Evolutionary conservation across 1,139 yeast genomes (phyloP).

Genomic region (Magnusiomyces sp.): DNA sequence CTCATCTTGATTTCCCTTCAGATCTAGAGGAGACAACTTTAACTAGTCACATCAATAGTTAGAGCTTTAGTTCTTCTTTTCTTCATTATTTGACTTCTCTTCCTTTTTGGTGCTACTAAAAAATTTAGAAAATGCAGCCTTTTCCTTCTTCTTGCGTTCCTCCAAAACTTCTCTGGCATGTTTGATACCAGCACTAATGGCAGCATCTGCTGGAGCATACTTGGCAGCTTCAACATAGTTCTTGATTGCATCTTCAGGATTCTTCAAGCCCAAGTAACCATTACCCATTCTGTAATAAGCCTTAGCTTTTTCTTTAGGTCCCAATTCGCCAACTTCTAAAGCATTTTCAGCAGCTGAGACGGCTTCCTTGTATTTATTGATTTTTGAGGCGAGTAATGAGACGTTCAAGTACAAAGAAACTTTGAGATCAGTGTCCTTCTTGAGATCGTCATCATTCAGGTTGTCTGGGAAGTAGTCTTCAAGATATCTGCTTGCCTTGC

Average conservation of each 20-base stretch:
- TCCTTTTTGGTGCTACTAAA: conserved; percentile 29
- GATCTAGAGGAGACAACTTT: too few relatives aligned
- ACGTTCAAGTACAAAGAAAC: conserved; percentile 61
- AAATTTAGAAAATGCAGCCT: conserved; percentile 77
- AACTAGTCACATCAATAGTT: too few relatives aligned
- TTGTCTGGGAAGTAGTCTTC: conserved; percentile 60
- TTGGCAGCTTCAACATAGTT: conserved; percentile 59
- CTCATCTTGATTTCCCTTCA: too few relatives aligned
- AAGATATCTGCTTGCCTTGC: conserved; percentile 60
- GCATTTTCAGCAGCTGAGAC: conserved; percentile 59
- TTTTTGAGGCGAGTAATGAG: conserved; percentile 65
- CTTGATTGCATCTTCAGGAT: conserved; percentile 59
- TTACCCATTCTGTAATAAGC: conserved; percentile 85
- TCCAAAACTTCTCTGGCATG: conserved; percentile 51
- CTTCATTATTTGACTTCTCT: too few relatives aligned
- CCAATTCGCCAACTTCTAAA: conserved; percentile 51
- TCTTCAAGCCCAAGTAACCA: conserved; percentile 47
- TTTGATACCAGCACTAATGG: conserved; percentile 54
- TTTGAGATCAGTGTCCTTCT: conserved; percentile 41
- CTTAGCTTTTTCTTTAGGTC: conserved; percentile 66
- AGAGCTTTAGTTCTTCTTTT: too few relatives aligned
- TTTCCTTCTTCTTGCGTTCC: conserved; percentile 56
- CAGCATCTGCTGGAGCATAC: conserved; percentile 64
- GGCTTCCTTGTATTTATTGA: conserved; percentile 48
- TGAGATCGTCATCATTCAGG: conserved; percentile 38